These are phyloP conservation scores for Triangularia verruculosa DNA, from an alignment of 2,329 filamentous ascomycete genomes.

Conservation along the genomic window DNA sequence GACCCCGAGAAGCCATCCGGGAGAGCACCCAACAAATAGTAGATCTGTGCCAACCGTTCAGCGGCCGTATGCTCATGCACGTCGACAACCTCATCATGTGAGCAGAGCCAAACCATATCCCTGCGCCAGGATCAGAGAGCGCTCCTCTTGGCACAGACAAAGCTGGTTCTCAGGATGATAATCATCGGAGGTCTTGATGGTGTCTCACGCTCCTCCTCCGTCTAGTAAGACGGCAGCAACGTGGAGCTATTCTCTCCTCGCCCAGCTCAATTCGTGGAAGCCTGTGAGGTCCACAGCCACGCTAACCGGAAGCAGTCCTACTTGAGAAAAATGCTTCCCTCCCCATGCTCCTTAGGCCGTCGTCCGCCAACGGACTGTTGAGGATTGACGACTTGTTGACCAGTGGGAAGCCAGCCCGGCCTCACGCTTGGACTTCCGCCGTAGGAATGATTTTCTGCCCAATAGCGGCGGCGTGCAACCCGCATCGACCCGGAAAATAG, in stretches of 20 bases:
- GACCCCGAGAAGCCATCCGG: not conserved
- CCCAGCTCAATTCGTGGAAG: not conserved
- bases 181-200: not conserved
- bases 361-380: slow-evolving; percentile 20
- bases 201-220: slow-evolving; percentile 1
- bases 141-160: not conserved
- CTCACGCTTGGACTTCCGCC: slow-evolving; percentile 40
- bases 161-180: not conserved
- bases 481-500: slow-evolving; percentile 36
- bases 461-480: slow-evolving; percentile 34
- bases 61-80: not conserved
- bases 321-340: not conserved
- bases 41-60: not conserved
- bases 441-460: slow-evolving; percentile 38
- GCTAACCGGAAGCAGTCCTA: not conserved
- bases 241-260: not conserved
- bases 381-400: slow-evolving; percentile 37
- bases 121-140: not conserved
- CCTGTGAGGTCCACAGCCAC: not conserved
- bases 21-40: not conserved
- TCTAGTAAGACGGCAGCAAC: slow-evolving; percentile 3
- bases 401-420: slow-evolving; percentile 46
- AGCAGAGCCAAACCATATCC: not conserved
- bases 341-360: slow-evolving; percentile 8
- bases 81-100: slow-evolving; percentile 5